Evolutionary conservation across 352 stramenopile species (phyloP).

Genomic region (Globisporangium barbulae): DNA sequence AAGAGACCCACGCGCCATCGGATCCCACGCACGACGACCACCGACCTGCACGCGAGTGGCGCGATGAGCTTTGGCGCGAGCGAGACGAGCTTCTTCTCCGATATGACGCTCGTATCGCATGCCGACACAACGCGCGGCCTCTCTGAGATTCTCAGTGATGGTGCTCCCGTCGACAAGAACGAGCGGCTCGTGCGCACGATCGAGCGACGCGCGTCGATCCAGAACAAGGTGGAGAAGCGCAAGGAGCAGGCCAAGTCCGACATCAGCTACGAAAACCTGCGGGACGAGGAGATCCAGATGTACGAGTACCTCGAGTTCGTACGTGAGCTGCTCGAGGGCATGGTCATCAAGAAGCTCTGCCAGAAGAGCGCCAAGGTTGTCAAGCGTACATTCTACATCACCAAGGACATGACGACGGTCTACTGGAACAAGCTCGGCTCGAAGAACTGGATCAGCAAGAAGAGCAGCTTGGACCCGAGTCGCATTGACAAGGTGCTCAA

Average conservation of each 20-base stretch:
- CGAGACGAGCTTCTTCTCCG: slow-evolving; percentile 18
- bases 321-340: slow-evolving; percentile 51
- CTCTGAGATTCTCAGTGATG: slow-evolving; percentile 9
- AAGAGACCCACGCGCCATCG: background rate
- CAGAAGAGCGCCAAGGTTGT: slow-evolving; percentile 59
- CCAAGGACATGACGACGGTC: slow-evolving; percentile 36
- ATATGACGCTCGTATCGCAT: background rate
- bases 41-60: background rate
- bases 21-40: background rate
- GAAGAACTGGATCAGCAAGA: slow-evolving; percentile 41
- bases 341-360: slow-evolving; percentile 61
- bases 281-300: slow-evolving; percentile 56
- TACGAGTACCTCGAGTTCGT: slow-evolving; percentile 79
- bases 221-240: slow-evolving; percentile 44
- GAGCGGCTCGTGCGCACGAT: slow-evolving; percentile 30
- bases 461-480: slow-evolving; percentile 41
- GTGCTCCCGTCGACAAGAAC: slow-evolving; percentile 12
- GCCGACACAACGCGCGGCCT: background rate
- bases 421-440: slow-evolving; percentile 56
- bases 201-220: slow-evolving; percentile 41
- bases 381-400: slow-evolving; percentile 58
- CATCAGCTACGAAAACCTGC: slow-evolving; percentile 58
- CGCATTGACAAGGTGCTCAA: slow-evolving; percentile 49
- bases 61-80: slow-evolving; percentile 9
- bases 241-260: slow-evolving; percentile 43